phyloP scores from a whole-genome alignment of 495 filamentous ascomycete species.

The Letharia lupina region DNA sequence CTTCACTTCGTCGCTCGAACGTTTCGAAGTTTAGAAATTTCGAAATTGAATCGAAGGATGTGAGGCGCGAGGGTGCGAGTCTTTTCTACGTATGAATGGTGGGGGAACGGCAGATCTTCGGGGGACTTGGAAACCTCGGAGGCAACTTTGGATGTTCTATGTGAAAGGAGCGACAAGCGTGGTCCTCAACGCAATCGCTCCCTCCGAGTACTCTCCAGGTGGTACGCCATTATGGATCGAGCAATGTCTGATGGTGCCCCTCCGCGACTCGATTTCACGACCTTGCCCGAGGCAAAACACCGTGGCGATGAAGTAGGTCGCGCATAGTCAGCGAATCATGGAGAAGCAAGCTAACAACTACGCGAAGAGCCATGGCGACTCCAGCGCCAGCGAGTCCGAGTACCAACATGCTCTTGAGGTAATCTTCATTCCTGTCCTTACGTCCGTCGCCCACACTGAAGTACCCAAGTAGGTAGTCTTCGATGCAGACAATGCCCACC shows the following conservation, averaged over 20 bases:
- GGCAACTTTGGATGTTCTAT: background rate
- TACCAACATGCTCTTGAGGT: constrained; percentile 45
- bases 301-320: background rate
- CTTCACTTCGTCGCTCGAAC: background rate
- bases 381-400: constrained; percentile 36
- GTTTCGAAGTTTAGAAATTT: background rate
- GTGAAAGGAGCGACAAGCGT: background rate
- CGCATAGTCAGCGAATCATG: background rate
- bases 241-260: background rate
- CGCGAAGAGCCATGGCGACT: constrained; percentile 28
- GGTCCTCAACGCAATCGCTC: background rate
- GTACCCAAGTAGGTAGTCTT: constrained; percentile 58
- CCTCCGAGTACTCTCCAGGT: background rate
- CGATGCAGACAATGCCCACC: constrained; percentile 58
- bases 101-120: background rate
- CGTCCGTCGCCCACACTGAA: constrained; percentile 14
- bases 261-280: background rate
- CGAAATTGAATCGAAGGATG: too few species aligned
- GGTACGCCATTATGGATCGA: background rate
- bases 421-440: constrained; percentile 4
- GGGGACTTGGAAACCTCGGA: background rate
- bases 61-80: too few species aligned
- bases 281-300: background rate
- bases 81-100: background rate
- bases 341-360: constrained; percentile 10